A percentile compares a stretch with the other conserved stretches of the same genome.
phyloP scores from a whole-genome alignment of 768 basidiomycete genomes.

The Leccinum broughii region DNA sequence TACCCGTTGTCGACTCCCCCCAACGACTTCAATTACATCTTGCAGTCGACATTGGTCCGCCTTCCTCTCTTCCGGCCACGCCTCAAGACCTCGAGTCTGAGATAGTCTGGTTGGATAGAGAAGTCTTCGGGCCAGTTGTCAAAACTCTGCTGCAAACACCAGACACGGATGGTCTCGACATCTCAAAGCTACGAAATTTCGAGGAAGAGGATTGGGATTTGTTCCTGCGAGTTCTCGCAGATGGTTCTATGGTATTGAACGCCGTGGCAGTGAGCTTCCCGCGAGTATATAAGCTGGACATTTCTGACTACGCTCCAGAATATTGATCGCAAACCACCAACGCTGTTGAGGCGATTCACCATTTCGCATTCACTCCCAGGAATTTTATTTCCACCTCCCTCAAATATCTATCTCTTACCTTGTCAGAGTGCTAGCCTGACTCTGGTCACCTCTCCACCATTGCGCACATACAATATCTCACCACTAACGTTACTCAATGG shows the following conservation, averaged over 20 bases:
- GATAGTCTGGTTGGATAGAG: conserved; percentile 71
- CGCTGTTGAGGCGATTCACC: conserved; percentile 72
- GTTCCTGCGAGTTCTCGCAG: conserved; percentile 68
- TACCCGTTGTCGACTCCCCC: conserved; percentile 86
- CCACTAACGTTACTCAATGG: conserved; percentile 63
- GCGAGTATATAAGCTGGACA: neutral
- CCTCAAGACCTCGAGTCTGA: conserved; percentile 43
- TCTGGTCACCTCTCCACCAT: conserved; percentile 66
- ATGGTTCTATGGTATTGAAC: conserved; percentile 73
- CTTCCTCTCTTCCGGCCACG: conserved; percentile 44
- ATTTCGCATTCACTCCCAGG: conserved; percentile 62
- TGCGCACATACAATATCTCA: conserved; percentile 60
- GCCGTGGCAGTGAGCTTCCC: conserved; percentile 63
- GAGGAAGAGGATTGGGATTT: conserved; percentile 76
- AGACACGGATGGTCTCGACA: conserved; percentile 6
- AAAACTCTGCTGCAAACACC: conserved; percentile 42
- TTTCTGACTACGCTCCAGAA: conserved; percentile 51
- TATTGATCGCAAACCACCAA: conserved; percentile 86
- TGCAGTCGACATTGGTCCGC: conserved; percentile 69
- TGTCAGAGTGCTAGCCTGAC: conserved; percentile 46
- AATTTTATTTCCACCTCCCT: conserved; percentile 48
- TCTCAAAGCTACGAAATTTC: conserved; percentile 57
- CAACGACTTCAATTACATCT: conserved; percentile 83
- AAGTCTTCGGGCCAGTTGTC: conserved; percentile 52
- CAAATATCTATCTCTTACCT: conserved; percentile 55